Conservation (phyloP, 169 alveolate species). For the Eimeria necatrix region DNA sequence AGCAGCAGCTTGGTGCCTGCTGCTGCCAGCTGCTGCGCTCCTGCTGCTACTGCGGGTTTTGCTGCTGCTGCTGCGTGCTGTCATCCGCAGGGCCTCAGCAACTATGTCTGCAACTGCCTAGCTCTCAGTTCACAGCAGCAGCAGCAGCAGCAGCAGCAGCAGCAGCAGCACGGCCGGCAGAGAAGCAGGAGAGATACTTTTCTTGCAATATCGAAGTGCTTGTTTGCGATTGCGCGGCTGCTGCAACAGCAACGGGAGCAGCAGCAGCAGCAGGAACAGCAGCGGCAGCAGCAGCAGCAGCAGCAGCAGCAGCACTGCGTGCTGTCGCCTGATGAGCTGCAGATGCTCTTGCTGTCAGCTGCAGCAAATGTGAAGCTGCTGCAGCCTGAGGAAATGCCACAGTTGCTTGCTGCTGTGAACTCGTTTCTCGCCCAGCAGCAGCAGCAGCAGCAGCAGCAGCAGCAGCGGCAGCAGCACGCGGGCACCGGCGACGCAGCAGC, state of each 20-base stretch:
- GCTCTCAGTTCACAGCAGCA: not conserved
- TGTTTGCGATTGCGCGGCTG: conserved; percentile 35
- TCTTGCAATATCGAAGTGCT: conserved; percentile 32
- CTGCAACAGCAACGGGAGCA: conserved; percentile 24
- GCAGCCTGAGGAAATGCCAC: conserved; percentile 58
- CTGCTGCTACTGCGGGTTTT: conserved; percentile 13
- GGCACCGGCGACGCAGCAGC: not conserved
- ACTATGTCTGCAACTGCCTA: conserved; percentile 1
- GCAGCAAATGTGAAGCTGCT: conserved; percentile 23
- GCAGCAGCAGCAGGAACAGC: conserved; percentile 28
- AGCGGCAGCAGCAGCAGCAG: not conserved
- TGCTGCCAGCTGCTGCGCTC: not conserved
- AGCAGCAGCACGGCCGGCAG: conserved; percentile 62
- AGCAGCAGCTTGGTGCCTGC: not conserved
- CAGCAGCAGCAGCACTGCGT: not conserved
- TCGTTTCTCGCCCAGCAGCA: not conserved
- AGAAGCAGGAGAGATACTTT: conserved; percentile 16
- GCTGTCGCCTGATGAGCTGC: not conserved
- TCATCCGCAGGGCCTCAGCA: not conserved
- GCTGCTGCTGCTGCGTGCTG: conserved; percentile 33
- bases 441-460: conserved; percentile 39
- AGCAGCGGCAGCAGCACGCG: conserved; percentile 44
- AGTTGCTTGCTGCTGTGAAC: conserved; percentile 48
- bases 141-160: conserved; percentile 49
- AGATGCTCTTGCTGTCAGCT: not conserved